Evolutionary conservation across 768 basidiomycete species (phyloP), one percentile per base, ranked within the genome.

Genomic region (Imleria badia): DNA sequence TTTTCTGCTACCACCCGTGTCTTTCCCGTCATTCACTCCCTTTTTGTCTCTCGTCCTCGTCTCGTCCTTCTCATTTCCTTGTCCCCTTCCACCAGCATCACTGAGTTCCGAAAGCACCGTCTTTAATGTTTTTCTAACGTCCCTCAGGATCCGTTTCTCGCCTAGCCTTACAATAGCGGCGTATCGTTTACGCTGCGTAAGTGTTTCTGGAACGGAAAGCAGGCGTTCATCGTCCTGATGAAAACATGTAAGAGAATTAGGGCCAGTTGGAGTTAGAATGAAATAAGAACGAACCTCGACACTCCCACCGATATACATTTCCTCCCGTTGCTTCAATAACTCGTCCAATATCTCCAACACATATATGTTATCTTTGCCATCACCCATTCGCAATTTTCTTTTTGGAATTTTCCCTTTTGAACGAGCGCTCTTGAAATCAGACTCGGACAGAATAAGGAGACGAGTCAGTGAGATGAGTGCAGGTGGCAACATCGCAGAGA

Each of bases 161-260:
- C 90, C 89, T 11, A 91, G 66, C 34, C 93, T 79, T 13, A 94
- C 90, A 43, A 89, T 72, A 9, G 86, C 65, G 1, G 93, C 92
- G 54, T 85, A 76, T 54, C 75, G 75, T 62, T 76, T 79, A 60
- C 84, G 82, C 48, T 73, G 52, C 5, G 76, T 51, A 2, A 81
- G 65, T n/a, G 51, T 52, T 9, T 52, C 52, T 9, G 38, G 22
- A 15, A 52, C 45, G 14, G 55, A 58, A 19, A 78, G 69, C 6
- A 84, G 69, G 12, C 55, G 51, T 52, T 77, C 75, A 48, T 89
- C 84, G 40, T 85, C 82, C 74, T 84, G 66, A 44, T 3, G 19
- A 35, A 34, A n/a, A 22, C 7, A 42, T 45, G 26, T 34, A n/a
- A 60, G 23, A 20, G 30, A n/a, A 52, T 30, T 19, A 42, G 33